These are phyloP conservation scores for Coemansia sp. DNA, from an alignment of 192 early-diverging fungal species.

Conservation along the genomic window DNA sequence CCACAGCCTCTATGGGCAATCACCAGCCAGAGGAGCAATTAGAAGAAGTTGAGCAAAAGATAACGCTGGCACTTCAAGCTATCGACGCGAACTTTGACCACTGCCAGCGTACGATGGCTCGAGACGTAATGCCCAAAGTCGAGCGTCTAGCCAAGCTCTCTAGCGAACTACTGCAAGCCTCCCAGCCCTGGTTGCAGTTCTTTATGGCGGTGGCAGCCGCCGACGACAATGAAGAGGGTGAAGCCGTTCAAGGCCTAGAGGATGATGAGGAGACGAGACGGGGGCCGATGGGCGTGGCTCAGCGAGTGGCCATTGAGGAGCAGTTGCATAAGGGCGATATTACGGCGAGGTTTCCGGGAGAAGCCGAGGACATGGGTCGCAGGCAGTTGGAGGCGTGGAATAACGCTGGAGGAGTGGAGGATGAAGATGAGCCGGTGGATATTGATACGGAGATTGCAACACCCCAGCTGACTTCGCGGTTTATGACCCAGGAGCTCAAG, in stretches of 20 bases:
- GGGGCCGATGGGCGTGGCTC: slow-evolving; percentile 19
- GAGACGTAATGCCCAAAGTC: slow-evolving; percentile 55
- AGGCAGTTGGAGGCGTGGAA: neutral
- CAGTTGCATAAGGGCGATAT: slow-evolving; percentile 40
- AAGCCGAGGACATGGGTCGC: neutral
- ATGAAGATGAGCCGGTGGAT: slow-evolving; percentile 35
- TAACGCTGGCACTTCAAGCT: slow-evolving; percentile 48
- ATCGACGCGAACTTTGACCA: slow-evolving; percentile 58
- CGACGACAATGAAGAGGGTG: slow-evolving; percentile 17
- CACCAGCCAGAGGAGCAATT: slow-evolving; percentile 41
- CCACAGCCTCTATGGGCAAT: neutral
- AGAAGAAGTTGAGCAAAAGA: slow-evolving; percentile 57
- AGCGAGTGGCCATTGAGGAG: slow-evolving; percentile 35
- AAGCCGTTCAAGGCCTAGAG: neutral
- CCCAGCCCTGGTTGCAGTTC: slow-evolving; percentile 57
- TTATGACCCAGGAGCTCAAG: slow-evolving; percentile 48
- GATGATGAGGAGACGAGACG: slow-evolving; percentile 29
- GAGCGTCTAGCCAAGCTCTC: slow-evolving; percentile 46
- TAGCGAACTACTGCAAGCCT: slow-evolving; percentile 46
- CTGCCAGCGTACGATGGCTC: slow-evolving; percentile 52
- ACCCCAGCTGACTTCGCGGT: slow-evolving; percentile 55
- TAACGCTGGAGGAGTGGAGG: neutral
- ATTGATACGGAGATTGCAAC: slow-evolving; percentile 51
- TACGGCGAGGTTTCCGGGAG: slow-evolving; percentile 47
- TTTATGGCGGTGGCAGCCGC: slow-evolving; percentile 54